A percentile compares a stretch with the other conserved stretches of the same genome.
phyloP scores from a whole-genome alignment of 1,284 basidiomycete species.

The Phellinidium pouzarii region DNA sequence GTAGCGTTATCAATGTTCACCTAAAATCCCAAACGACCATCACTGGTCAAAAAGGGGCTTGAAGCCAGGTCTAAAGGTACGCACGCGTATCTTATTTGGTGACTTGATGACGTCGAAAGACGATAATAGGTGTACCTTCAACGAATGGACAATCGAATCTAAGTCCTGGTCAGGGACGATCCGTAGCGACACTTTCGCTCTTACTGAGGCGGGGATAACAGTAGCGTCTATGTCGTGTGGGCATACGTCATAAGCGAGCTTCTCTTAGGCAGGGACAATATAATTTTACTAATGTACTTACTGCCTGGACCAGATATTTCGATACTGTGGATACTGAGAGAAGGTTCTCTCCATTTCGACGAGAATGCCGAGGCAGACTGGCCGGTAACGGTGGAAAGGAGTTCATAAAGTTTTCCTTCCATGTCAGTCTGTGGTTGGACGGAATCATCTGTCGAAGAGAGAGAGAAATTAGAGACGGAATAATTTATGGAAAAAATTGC shows the following conservation, averaged over 20 bases:
- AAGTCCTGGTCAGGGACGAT: slow-evolving; percentile 93
- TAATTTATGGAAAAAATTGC: slow-evolving; percentile 25
- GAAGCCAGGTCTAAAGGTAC: slow-evolving; percentile 15
- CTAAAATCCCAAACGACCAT: slow-evolving; percentile 34
- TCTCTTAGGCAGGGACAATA: not conserved
- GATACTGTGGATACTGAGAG: slow-evolving; percentile 66
- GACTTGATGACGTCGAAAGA: slow-evolving; percentile 62
- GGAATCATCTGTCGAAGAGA: slow-evolving; percentile 52
- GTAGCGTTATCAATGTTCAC: slow-evolving; percentile 79
- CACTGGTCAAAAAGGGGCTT: not conserved
- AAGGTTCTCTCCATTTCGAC: slow-evolving; percentile 75
- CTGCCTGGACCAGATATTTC: slow-evolving; percentile 71
- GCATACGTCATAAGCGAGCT: too few species aligned
- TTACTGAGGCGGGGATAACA: slow-evolving; percentile 79
- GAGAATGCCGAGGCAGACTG: slow-evolving; percentile 60
- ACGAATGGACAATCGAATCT: slow-evolving; percentile 54
- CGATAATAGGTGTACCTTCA: slow-evolving; percentile 53
- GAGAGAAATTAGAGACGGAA: slow-evolving; percentile 7
- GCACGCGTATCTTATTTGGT: slow-evolving; percentile 71
- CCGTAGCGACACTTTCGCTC: slow-evolving; percentile 78
- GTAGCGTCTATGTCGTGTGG: slow-evolving; percentile 54
- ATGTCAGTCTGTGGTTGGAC: slow-evolving; percentile 62
- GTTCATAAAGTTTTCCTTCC: slow-evolving; percentile 62
- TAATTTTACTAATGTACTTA: slow-evolving; percentile 29
- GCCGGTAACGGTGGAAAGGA: slow-evolving; percentile 62